Conservation (phyloP, 176 grass and related monocot genomes). For the Aegilops umbellulata region DNA sequence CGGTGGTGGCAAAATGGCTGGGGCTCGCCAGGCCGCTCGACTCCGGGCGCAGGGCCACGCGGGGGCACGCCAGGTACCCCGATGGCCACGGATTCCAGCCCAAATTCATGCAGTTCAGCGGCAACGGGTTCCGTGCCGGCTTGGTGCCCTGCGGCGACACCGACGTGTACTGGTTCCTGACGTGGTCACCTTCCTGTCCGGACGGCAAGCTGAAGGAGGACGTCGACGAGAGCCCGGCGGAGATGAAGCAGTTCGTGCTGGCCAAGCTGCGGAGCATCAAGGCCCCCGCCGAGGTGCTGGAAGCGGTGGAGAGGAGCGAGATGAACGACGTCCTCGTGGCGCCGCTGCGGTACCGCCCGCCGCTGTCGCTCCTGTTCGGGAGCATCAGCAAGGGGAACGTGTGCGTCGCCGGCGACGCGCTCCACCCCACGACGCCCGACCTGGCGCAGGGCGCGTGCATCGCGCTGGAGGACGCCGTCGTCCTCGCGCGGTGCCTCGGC, state of each 20-base stretch:
- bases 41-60: not conserved
- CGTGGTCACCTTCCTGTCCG: not conserved
- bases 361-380: slow-evolving; percentile 27
- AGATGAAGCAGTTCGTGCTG: not conserved
- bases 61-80: not conserved
- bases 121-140: not conserved
- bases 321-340: slow-evolving; percentile 25
- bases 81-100: not conserved
- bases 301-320: slow-evolving; percentile 39
- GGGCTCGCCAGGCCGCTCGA: not conserved
- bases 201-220: not conserved
- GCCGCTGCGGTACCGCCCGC: slow-evolving; percentile 35
- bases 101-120: not conserved
- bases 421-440: slow-evolving; percentile 80
- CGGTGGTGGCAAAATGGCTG: not conserved
- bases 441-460: slow-evolving; percentile 67
- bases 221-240: not conserved
- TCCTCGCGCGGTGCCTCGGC: slow-evolving; percentile 54
- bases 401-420: slow-evolving; percentile 67
- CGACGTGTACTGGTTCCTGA: not conserved
- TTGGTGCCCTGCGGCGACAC: not conserved
- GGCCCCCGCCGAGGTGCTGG: slow-evolving; percentile 15
- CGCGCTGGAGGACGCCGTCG: slow-evolving; percentile 62
- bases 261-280: not conserved
- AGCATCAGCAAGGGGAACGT: slow-evolving; percentile 41